Evolutionary conservation across 768 basidiomycete species (phyloP).

Genomic region (Mycena leptocephala): DNA sequence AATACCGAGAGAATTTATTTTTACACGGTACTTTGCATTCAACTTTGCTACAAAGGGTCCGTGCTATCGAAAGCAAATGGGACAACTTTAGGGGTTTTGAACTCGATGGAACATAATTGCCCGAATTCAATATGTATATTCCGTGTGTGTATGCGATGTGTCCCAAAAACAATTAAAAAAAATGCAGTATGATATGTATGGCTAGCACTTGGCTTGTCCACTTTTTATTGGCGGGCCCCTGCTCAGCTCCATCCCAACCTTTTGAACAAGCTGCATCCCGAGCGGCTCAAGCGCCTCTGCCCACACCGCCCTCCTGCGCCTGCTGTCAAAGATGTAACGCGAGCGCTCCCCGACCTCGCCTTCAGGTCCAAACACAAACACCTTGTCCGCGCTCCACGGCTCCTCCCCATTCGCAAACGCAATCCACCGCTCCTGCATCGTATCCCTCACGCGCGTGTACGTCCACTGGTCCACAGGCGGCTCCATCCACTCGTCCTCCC

Average conservation of each 20-base stretch:
- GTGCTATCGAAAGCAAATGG: too few relatives aligned
- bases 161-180: neutral
- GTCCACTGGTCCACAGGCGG: constrained; percentile 78
- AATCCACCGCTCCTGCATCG: constrained; percentile 84
- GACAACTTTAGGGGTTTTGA: too few relatives aligned
- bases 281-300: constrained; percentile 78
- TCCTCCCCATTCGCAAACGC: constrained; percentile 81
- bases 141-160: neutral
- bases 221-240: constrained; percentile 68
- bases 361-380: constrained; percentile 88
- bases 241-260: constrained; percentile 82
- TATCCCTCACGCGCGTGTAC: constrained; percentile 77
- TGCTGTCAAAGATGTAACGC: constrained; percentile 74
- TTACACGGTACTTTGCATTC: too few relatives aligned
- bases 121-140: neutral
- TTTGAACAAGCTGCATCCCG: constrained; percentile 78
- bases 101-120: too few relatives aligned
- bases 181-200: neutral
- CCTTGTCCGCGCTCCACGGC: constrained; percentile 80
- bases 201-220: constrained; percentile 11
- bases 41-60: too few relatives aligned
- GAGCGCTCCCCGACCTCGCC: constrained; percentile 86
- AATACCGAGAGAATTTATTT: too few relatives aligned
- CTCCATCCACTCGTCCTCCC: constrained; percentile 65
- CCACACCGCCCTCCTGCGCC: constrained; percentile 76